phyloP scores from a whole-genome alignment of 2,329 filamentous ascomycete species.

The Pestalotiopsis sp. region DNA sequence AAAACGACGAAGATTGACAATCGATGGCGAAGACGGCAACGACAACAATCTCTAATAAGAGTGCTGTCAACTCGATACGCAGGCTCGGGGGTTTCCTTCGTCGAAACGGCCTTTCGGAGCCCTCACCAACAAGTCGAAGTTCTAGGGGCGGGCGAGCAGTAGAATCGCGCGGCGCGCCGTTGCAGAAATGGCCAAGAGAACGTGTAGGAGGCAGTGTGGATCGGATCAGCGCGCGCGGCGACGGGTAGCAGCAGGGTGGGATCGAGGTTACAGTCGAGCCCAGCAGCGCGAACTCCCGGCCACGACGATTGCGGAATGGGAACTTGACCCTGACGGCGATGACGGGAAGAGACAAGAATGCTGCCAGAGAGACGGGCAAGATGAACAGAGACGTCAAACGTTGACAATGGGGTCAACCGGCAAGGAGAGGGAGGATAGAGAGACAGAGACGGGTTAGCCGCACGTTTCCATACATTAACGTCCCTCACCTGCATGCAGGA shows the following conservation, averaged over 20 bases:
- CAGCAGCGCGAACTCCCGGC: background rate
- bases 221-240: background rate
- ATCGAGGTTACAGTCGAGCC: background rate
- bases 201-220: background rate
- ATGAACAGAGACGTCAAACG: background rate
- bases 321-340: background rate
- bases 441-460: background rate
- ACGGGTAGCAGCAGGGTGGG: background rate
- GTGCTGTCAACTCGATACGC: background rate
- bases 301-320: background rate
- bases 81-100: background rate
- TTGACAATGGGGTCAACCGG: background rate
- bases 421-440: background rate
- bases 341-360: background rate
- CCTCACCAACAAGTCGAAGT: background rate
- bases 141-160: background rate
- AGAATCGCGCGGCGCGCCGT: constrained; percentile 8
- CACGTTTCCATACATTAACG: background rate
- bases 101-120: background rate
- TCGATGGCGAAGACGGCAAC: background rate
- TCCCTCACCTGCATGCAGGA: constrained; percentile 5
- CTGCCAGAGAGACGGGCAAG: background rate
- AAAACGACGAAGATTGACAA: background rate
- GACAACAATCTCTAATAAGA: background rate
- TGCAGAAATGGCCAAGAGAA: background rate